These are phyloP conservation scores for Amesomyces nigricolor DNA, from an alignment of 2,329 filamentous ascomycete genomes.

Conservation along the genomic window DNA sequence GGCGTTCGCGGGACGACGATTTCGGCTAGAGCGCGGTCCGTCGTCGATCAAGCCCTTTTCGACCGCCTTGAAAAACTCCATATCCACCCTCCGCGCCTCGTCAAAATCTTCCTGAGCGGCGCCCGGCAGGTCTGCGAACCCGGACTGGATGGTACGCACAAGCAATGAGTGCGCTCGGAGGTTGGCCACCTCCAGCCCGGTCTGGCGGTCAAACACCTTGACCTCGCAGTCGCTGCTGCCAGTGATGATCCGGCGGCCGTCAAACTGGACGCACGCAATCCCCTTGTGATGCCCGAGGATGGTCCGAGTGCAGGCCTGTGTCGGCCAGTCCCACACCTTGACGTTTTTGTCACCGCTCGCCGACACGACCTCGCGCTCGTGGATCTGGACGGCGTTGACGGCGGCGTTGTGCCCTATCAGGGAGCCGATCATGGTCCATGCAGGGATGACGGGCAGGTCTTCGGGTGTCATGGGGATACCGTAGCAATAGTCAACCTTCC, in stretches of 20 bases:
- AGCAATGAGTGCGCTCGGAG: constrained; percentile 76
- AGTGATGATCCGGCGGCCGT: constrained; percentile 86
- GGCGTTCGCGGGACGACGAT: constrained; percentile 51
- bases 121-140: constrained; percentile 82
- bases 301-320: constrained; percentile 68
- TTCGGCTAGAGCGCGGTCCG: constrained; percentile 31
- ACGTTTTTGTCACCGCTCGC: constrained; percentile 91
- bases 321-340: constrained; percentile 90
- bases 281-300: constrained; percentile 87
- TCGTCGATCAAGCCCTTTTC: constrained; percentile 44
- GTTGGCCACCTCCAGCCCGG: constrained; percentile 83
- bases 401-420: constrained; percentile 83
- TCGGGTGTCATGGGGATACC: constrained; percentile 39
- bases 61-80: constrained; percentile 60
- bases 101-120: constrained; percentile 61
- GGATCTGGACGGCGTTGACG: constrained; percentile 92
- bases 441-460: constrained; percentile 49
- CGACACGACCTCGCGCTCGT: constrained; percentile 80
- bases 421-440: constrained; percentile 72
- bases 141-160: constrained; percentile 90
- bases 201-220: constrained; percentile 84
- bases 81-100: constrained; percentile 68
- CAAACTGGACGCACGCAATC: constrained; percentile 96
- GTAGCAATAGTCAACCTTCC: constrained; percentile 50
- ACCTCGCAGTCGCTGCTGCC: constrained; percentile 96